Percentiles rank a stretch among this genome's conserved stretches.
Conservation (phyloP, 495 filamentous ascomycete genomes). For the Rusavskia elegans region DNA sequence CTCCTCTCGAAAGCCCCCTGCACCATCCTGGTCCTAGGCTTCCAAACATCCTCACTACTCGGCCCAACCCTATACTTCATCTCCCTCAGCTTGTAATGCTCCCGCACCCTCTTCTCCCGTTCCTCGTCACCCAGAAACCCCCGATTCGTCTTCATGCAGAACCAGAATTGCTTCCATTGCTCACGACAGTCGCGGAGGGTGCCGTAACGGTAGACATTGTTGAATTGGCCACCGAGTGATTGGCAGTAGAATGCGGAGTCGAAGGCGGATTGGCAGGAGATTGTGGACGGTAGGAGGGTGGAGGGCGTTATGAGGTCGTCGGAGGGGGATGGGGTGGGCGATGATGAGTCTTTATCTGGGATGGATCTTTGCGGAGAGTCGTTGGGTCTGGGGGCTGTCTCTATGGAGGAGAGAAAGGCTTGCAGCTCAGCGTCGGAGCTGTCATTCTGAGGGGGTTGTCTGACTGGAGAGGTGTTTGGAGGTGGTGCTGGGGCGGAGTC, state of each 20-base stretch:
- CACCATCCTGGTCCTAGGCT: conserved; percentile 38
- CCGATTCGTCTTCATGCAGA: conserved; percentile 75
- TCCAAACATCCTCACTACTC: conserved; percentile 93
- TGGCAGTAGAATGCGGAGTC: conserved; percentile 93
- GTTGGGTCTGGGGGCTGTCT: conserved; percentile 9
- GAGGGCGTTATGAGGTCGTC: conserved; percentile 36
- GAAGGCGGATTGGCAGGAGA: conserved; percentile 84
- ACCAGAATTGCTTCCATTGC: conserved; percentile 81
- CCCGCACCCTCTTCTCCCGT: conserved; percentile 42
- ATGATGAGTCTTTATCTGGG: background rate
- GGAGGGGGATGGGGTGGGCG: conserved; percentile 1
- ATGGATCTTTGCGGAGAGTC: conserved; percentile 3
- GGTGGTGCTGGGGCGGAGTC: conserved; percentile 5
- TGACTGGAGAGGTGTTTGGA: background rate
- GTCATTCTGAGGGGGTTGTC: conserved; percentile 23
- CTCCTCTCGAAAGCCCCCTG: conserved; percentile 40
- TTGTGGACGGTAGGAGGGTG: conserved; percentile 55
- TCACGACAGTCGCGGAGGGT: conserved; percentile 53
- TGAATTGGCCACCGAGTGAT: conserved; percentile 76
- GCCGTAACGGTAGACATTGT: conserved; percentile 76
- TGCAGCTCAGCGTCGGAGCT: conserved; percentile 46
- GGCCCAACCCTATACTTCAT: conserved; percentile 51
- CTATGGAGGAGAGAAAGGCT: conserved; percentile 38
- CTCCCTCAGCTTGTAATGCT: conserved; percentile 57
- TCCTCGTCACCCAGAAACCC: conserved; percentile 26